Percentiles rank a stretch among this genome's conserved stretches.
These are phyloP conservation scores for Boletus insuetus DNA, from an alignment of 768 basidiomycete species.

Conservation along the genomic window DNA sequence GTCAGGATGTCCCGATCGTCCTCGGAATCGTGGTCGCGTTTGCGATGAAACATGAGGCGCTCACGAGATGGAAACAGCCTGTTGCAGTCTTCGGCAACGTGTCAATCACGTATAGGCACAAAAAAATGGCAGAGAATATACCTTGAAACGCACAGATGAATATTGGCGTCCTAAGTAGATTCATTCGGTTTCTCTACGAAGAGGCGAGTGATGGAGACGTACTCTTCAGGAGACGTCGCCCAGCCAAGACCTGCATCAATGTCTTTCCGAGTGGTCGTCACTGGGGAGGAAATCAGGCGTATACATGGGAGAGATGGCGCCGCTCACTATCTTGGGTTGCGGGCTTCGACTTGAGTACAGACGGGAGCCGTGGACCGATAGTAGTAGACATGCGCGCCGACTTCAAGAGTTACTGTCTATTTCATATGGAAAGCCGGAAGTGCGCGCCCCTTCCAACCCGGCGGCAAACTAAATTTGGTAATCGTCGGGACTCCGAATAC, in stretches of 20 bases:
- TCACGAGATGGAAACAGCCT: conserved; percentile 72
- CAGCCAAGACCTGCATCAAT: conserved; percentile 52
- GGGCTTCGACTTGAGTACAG: conserved; percentile 33
- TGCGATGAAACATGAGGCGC: conserved; percentile 66
- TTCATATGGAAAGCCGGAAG: too few species aligned
- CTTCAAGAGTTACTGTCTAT: not conserved
- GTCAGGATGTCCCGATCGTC: conserved; percentile 59
- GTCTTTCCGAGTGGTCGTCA: conserved; percentile 53
- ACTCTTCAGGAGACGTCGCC: conserved; percentile 67
- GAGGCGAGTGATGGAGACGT: conserved; percentile 19
- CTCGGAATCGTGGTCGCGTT: conserved; percentile 64
- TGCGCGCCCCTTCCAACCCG: too few species aligned
- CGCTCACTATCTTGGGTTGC: conserved; percentile 32
- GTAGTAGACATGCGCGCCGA: conserved; percentile 8
- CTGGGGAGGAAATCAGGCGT: conserved; percentile 29
- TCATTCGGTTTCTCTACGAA: not conserved
- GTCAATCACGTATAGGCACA: not conserved
- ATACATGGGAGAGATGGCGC: not conserved
- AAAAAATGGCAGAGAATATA: conserved; percentile 20
- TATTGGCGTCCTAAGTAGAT: conserved; percentile 61
- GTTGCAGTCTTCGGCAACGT: conserved; percentile 49
- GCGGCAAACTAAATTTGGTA: too few species aligned
- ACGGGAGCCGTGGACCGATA: conserved; percentile 29
- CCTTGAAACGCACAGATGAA: conserved; percentile 71
- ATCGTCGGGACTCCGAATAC: too few species aligned